phyloP scores from a whole-genome alignment of 345 rosid genomes.

The Mangifera indica region DNA sequence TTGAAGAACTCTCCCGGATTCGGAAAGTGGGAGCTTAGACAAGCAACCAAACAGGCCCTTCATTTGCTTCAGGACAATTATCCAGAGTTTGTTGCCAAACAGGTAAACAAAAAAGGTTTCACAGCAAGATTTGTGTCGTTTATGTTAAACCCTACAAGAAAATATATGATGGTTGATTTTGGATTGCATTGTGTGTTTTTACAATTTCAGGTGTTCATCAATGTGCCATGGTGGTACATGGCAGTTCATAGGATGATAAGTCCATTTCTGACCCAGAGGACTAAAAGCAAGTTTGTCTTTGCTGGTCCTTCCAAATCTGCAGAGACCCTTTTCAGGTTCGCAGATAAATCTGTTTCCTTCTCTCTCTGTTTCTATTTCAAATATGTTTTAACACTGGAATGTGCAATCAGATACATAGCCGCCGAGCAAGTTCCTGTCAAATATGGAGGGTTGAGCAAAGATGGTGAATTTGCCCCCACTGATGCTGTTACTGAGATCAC shows the following conservation, averaged over 20 bases:
- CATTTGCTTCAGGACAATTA: constrained; percentile 63
- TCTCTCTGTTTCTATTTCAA: background rate
- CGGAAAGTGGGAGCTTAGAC: constrained; percentile 59
- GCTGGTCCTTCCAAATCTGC: constrained; percentile 75
- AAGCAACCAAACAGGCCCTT: constrained; percentile 61
- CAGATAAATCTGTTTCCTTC: background rate
- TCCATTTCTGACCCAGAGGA: constrained; percentile 84
- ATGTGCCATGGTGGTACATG: constrained; percentile 97
- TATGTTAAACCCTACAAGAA: too few species aligned
- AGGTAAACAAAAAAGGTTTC: constrained; percentile 33
- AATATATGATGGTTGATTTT: background rate
- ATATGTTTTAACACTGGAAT: background rate
- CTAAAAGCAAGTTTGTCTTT: constrained; percentile 82
- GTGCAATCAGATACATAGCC: constrained; percentile 50
- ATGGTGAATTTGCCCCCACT: constrained; percentile 43
- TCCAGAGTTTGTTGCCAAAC: constrained; percentile 58
- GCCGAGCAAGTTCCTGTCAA: constrained; percentile 66
- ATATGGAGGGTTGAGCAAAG: constrained; percentile 62
- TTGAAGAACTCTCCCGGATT: constrained; percentile 75
- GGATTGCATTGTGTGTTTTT: background rate
- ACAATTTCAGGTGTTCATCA: constrained; percentile 59
- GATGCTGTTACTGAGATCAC: constrained; percentile 53
- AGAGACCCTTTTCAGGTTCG: constrained; percentile 78
- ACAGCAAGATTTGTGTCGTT: background rate
- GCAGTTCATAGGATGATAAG: constrained; percentile 73